phyloP scores from a whole-genome alignment of 2,329 filamentous ascomycete genomes.

The Aspergillus spinulosporus region DNA sequence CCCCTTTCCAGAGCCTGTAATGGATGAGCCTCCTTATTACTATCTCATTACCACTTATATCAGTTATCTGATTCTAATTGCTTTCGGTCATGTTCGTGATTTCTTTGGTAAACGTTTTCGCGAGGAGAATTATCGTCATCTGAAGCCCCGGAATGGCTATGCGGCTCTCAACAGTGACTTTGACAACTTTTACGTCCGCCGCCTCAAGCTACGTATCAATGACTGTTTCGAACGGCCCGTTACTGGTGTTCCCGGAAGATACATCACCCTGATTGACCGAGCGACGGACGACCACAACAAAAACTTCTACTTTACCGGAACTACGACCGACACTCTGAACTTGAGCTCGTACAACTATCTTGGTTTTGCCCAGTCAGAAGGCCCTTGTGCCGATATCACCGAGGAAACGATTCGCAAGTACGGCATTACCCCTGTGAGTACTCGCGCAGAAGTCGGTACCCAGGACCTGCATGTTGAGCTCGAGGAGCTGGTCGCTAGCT shows the following conservation, averaged over 20 bases:
- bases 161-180: slow-evolving; percentile 97
- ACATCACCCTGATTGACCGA: slow-evolving; percentile 89
- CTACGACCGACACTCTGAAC: slow-evolving; percentile 90
- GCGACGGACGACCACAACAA: slow-evolving; percentile 89
- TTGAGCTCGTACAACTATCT: slow-evolving; percentile 99
- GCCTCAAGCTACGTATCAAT: slow-evolving; percentile 90
- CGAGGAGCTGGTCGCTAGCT: slow-evolving; percentile 82
- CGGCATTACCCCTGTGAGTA: slow-evolving; percentile 78
- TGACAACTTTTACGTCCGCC: slow-evolving; percentile 94
- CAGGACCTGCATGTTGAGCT: slow-evolving; percentile 86
- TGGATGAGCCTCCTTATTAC: slow-evolving; percentile 96
- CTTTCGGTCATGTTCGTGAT: slow-evolving; percentile 91
- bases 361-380: slow-evolving; percentile 95
- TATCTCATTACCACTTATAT: slow-evolving; percentile 97
- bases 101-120: slow-evolving; percentile 97
- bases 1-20: slow-evolving; percentile 76
- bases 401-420: slow-evolving; percentile 84
- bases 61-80: slow-evolving; percentile 93
- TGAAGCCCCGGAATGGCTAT: slow-evolving; percentile 83
- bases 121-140: slow-evolving; percentile 79
- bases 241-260: slow-evolving; percentile 90
- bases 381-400: slow-evolving; percentile 89
- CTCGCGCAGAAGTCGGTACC: slow-evolving; percentile 80
- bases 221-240: slow-evolving; percentile 94
- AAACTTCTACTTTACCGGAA: slow-evolving; percentile 85